These are phyloP conservation scores for Candida tibetensis DNA, from an alignment of 805 yeast genomes.

Conservation along the genomic window DNA sequence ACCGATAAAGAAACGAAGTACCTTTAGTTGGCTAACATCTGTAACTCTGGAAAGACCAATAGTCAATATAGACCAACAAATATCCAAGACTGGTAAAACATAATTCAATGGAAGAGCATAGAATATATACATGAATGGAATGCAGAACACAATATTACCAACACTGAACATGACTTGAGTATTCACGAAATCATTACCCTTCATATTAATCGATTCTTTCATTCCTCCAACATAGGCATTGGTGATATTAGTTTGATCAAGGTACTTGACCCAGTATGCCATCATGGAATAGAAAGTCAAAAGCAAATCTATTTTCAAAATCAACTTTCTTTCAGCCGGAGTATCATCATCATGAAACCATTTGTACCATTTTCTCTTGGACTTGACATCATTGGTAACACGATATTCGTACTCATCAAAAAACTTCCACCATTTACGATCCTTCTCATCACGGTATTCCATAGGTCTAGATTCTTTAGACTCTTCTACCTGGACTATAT, in stretches of 20 bases:
- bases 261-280: conserved; percentile 64
- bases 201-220: conserved; percentile 53
- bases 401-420: conserved; percentile 65
- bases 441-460: conserved; percentile 53
- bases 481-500: conserved; percentile 2
- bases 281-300: conserved; percentile 33
- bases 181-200: conserved; percentile 61
- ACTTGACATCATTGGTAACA: conserved; percentile 28
- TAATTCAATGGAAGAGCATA: conserved; percentile 55
- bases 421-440: conserved; percentile 48
- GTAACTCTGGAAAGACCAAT: conserved; percentile 51
- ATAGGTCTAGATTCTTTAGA: conserved; percentile 3
- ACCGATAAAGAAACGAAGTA: conserved; percentile 63
- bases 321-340: conserved; percentile 30
- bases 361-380: conserved; percentile 46
- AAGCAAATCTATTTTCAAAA: conserved; percentile 31
- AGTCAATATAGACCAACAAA: conserved; percentile 68
- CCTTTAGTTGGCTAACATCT: conserved; percentile 52
- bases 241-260: conserved; percentile 58
- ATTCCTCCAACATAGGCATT: conserved; percentile 69
- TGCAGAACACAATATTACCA: conserved; percentile 58
- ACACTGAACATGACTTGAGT: conserved; percentile 57
- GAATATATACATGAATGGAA: conserved; percentile 59
- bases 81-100: conserved; percentile 53
- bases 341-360: conserved; percentile 55